phyloP scores from a whole-genome alignment of 2,329 filamentous ascomycete genomes.

The Clarireedia sp. region DNA sequence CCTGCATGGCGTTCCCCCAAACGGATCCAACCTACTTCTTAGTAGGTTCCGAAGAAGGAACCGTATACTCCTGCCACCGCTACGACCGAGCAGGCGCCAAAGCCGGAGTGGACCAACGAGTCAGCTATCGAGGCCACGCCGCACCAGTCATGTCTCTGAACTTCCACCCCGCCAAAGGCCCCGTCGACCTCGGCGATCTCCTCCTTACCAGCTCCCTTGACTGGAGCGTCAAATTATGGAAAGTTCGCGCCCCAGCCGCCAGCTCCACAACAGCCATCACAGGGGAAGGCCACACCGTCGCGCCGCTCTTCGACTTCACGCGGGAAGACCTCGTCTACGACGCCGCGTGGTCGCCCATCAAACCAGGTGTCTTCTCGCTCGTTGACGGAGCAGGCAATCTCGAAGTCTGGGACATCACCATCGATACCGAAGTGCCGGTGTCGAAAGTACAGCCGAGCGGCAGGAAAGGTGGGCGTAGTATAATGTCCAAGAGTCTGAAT shows the following conservation, averaged over 20 bases:
- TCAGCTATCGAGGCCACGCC: constrained; percentile 83
- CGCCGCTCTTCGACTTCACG: constrained; percentile 79
- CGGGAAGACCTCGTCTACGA: constrained; percentile 97
- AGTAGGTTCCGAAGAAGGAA: constrained; percentile 91
- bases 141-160: constrained; percentile 93
- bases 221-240: constrained; percentile 97
- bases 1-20: constrained; percentile 88
- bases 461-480: constrained; percentile 55
- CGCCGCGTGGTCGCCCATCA: constrained; percentile 87
- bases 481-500: constrained; percentile 81
- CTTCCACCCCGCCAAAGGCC: constrained; percentile 88
- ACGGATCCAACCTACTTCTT: constrained; percentile 97
- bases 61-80: constrained; percentile 91
- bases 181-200: constrained; percentile 88
- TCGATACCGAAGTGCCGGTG: constrained; percentile 87
- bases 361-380: constrained; percentile 87
- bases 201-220: constrained; percentile 89
- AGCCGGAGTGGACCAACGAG: constrained; percentile 82
- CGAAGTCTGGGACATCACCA: constrained; percentile 90
- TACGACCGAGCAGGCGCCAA: constrained; percentile 97
- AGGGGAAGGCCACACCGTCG: constrained; percentile 43
- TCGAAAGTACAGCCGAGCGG: constrained; percentile 67
- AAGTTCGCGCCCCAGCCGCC: constrained; percentile 73
- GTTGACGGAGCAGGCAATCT: constrained; percentile 89
- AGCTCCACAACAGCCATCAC: constrained; percentile 49